Conservation (phyloP, 2,329 filamentous ascomycete genomes). For the Pseudogymnoascus sp. region DNA sequence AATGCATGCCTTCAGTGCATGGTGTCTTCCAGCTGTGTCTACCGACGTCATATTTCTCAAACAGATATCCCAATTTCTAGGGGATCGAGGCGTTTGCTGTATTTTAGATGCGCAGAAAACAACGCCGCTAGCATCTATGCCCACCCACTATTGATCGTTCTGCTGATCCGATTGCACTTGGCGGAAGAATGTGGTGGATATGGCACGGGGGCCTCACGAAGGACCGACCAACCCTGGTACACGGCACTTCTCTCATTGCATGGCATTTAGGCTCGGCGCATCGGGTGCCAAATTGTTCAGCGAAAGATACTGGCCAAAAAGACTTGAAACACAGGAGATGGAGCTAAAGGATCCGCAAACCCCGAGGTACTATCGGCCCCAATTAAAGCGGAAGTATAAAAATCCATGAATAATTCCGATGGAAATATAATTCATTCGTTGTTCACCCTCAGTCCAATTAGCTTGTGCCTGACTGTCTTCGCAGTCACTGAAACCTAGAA, state of each 20-base stretch:
- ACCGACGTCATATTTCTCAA: neutral
- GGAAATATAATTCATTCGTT: neutral
- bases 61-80: neutral
- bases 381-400: slow-evolving; percentile 1
- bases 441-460: neutral
- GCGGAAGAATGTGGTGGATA: neutral
- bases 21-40: neutral
- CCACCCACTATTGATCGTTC: neutral
- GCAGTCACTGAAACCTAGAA: neutral
- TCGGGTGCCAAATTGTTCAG: neutral
- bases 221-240: neutral
- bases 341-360: neutral
- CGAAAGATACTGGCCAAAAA: neutral
- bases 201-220: neutral
- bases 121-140: neutral
- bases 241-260: neutral
- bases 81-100: neutral
- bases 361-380: neutral
- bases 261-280: neutral
- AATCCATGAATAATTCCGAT: neutral
- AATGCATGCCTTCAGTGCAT: neutral
- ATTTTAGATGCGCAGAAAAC: neutral
- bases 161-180: neutral
- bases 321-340: neutral
- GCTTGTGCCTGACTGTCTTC: neutral